Percentiles rank a stretch among this genome's conserved stretches.
Conservation (phyloP, 2,329 filamentous ascomycete species). For the Aschersonia sp. region DNA sequence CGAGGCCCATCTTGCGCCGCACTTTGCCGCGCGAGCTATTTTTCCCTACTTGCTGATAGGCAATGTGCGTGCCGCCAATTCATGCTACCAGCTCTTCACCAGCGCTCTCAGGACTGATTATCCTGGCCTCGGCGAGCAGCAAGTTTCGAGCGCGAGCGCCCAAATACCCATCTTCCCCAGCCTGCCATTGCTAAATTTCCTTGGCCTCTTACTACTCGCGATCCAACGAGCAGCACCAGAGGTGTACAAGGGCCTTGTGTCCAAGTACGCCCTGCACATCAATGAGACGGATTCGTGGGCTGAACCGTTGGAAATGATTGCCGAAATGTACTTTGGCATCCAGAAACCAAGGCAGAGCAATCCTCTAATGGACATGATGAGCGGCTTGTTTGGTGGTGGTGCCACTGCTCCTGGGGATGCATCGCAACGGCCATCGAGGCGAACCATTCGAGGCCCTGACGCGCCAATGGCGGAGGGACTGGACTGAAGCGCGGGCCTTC, state of each 20-base stretch:
- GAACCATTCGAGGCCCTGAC: conserved; percentile 28
- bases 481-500: conserved; percentile 27
- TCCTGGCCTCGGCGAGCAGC: conserved; percentile 54
- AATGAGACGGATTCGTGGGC: conserved; percentile 67
- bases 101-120: conserved; percentile 24
- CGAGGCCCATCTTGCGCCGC: conserved; percentile 71
- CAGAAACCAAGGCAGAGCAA: conserved; percentile 79
- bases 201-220: conserved; percentile 69
- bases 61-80: conserved; percentile 80
- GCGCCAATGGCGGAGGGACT: conserved; percentile 43
- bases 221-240: conserved; percentile 68
- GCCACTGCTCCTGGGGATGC: conserved; percentile 24
- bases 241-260: conserved; percentile 66
- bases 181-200: conserved; percentile 88
- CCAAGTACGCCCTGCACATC: conserved; percentile 67
- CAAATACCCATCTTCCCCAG: conserved; percentile 78
- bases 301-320: conserved; percentile 71
- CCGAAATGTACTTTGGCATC: conserved; percentile 94
- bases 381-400: conserved; percentile 69
- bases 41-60: conserved; percentile 84
- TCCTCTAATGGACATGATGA: conserved; percentile 96
- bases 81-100: conserved; percentile 55
- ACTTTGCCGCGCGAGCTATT: conserved; percentile 75
- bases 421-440: conserved; percentile 21
- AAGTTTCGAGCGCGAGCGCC: conserved; percentile 59